These are phyloP conservation scores for Osmozyma mogii DNA, from an alignment of 805 yeast species.

Conservation along the genomic window DNA sequence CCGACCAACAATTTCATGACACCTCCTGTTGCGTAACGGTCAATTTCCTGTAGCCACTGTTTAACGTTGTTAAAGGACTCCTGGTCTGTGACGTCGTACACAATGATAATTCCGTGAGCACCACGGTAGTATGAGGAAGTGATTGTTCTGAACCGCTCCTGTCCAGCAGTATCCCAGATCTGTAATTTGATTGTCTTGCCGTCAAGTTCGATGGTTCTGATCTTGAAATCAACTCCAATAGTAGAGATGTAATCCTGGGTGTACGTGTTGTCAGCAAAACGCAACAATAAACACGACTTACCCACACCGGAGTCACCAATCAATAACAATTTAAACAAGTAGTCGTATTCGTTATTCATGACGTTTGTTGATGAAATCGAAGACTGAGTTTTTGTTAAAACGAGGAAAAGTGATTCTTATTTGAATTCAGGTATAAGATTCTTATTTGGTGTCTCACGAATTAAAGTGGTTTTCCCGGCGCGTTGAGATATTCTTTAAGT, in stretches of 20 bases:
- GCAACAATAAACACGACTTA: slow-evolving; percentile 85
- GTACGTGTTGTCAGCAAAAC: slow-evolving; percentile 96
- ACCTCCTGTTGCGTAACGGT: slow-evolving; percentile 95
- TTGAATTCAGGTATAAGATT: too few species aligned
- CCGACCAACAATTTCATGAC: slow-evolving; percentile 95
- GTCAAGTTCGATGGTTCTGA: slow-evolving; percentile 85
- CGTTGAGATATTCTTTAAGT: too few species aligned
- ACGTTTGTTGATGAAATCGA: too few species aligned
- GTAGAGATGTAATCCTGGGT: slow-evolving; percentile 96
- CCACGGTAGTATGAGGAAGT: slow-evolving; percentile 97
- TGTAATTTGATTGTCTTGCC: slow-evolving; percentile 96
- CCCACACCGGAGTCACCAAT: slow-evolving; percentile 99
- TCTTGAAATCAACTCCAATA: slow-evolving; percentile 93
- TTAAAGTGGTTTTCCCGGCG: too few species aligned
- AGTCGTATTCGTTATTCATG: slow-evolving; percentile 96
- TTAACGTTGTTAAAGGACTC: slow-evolving; percentile 93
- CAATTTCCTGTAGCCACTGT: slow-evolving; percentile 98
- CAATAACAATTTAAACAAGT: slow-evolving; percentile 85
- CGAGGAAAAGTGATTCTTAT: too few species aligned
- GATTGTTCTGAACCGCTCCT: slow-evolving; percentile 95
- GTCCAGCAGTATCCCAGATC: slow-evolving; percentile 99
- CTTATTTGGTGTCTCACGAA: too few species aligned
- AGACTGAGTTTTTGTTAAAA: too few species aligned
- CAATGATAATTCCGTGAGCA: slow-evolving; percentile 96
- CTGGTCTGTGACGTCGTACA: slow-evolving; percentile 96